Evolutionary conservation across 1,284 basidiomycete genomes (phyloP), one percentile per base, ranked within the genome.

Genomic region (Anthracocystis setariae): DNA sequence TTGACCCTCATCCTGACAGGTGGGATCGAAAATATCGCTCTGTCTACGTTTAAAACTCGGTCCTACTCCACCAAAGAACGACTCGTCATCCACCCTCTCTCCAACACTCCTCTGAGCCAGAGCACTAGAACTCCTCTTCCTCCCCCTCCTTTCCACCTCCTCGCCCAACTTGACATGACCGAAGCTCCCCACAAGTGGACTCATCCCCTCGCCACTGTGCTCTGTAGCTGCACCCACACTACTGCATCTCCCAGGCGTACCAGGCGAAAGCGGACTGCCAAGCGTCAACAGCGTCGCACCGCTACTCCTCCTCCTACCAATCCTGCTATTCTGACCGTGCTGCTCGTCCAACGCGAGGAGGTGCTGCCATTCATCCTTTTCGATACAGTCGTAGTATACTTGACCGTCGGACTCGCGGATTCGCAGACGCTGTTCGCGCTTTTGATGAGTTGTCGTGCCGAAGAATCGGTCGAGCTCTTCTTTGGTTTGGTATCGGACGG

Each of bases 401-500:
- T 47, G 51, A 8, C 74, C 74, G 32, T 76, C 68, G 27, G 60
- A 40, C 15, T 70, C 67, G 42, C 64, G 68, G 3, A 61, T 55
- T 3, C 74, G 62, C 7, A 76, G 43, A 3, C 54, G 63, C 17
- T 63, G 61, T 27, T 72, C 56, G 17, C 73, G 62, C n/a, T 63
- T 49, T 25, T 74, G 71, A 3, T 47, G 44, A 9, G 54, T 3
- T 3, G 71, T 74, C 32, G 47, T 55, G n/a, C 74, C 74, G 45
- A 76, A 76, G 42, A 76, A 66, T 2, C 56, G 50, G 17, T 76
- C 74, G 38, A 76, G 46, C 21, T 74, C 60, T 45, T 73, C 74
- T 32, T 66, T 57, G 23, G 64, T 73, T 24, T 74, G 64, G 29
- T 69, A 74, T 15, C 61, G 59, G 24, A 66, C 24, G 3, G 74